Evolutionary conservation across 1,139 yeast genomes (phyloP), one percentile per base, ranked within the genome.

Genomic region (Arxiozyma telluris): DNA sequence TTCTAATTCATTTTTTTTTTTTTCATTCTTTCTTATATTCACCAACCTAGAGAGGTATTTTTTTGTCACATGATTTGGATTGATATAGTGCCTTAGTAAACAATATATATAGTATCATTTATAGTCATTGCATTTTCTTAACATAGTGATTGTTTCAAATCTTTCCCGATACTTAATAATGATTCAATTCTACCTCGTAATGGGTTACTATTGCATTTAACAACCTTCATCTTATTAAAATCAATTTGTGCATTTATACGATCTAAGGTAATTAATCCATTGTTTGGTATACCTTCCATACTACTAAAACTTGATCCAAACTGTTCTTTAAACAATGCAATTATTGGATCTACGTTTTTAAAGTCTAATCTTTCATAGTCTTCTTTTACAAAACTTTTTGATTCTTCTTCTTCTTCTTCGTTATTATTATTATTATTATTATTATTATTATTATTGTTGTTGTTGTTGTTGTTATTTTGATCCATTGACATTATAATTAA

Each of bases 231-330:
- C 41, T 47, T 34, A 15, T 18, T 38, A 21, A 52, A 41, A 34
- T 52, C 50, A 15, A 52, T 38, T 38, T 45, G 49, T 20, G 54
- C 54, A n/a, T 30, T 46, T 9, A 46, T 34, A 17, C 42, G 49
- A 17, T 46, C 49, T 17, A 46, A 34, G 4, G 49, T 46, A 15
- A 46, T 46, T 9, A 46, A 34, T 17, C 49, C 49, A 38, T 46
- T 46, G 20, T 46, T 46, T 21, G 49, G 49, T 17, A 34, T 38
- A 9, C 48, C 44, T n/a, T 44, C 43, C 52, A 44, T 41, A 25
- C 47, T 43, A 41, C 44, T 56, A 55, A 88, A 79, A 0, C 91
- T 72, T 45, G 85, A 88, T 8, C 98, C 98, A 71, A 93, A 93
- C 65, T 93, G 99, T 0, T 95, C 91, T 51, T 76, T 73, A 50